Base-by-base conservation (phyloP, 2,329 filamentous ascomycete genomes). In the Camillea tinctor region DNA sequence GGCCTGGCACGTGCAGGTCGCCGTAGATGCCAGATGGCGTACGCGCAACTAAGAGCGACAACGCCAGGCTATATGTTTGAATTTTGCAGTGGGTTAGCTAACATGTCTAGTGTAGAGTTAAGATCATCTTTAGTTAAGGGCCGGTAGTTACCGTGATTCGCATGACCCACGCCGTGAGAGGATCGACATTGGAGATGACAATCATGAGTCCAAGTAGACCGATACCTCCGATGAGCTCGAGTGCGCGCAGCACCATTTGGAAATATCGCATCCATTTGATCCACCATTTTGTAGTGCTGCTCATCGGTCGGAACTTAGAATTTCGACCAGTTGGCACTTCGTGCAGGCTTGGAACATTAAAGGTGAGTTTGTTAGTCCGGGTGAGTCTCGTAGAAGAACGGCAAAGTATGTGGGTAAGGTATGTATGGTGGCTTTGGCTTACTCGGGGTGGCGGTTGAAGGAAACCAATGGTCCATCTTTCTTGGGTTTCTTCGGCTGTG, bases 371-470 rank as follows among this genome's bases (percentile, higher is more conserved):
- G 44, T 56, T 50, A 56, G 24, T 56, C 26, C 30, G 13, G 21
- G 36, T 13, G 11, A 50, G 44, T 44, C 26, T 30, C 30, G 36
- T 26, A 8, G 30, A 52, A n/a, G 21, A 21, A 17, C 22, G 20
- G 36, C 17, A 56, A 48, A 36, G 40, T n/a, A n/a, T n/a, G n/a
- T n/a, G n/a, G n/a, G n/a, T n/a, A n/a, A n/a, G n/a, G n/a, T n/a
- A n/a, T n/a, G n/a, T n/a, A 55, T 21, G 55, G 9, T 52, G 24
- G 44, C 23, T 7, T 1, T 50, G 22, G 78, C 87, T 71, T 82
- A 92, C 89, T 97, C 93, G 1, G 93, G 93, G 75, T 97, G 93
- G 60, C 85, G 84, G 74, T 96, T 95, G 80, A 97, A 90, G 61
- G 89, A 84, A 64, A 97, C 78, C 64, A 96, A 78, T 13, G 92